Evolutionary conservation across 1,284 basidiomycete species (phyloP).

Genomic region (Irpex sp.): DNA sequence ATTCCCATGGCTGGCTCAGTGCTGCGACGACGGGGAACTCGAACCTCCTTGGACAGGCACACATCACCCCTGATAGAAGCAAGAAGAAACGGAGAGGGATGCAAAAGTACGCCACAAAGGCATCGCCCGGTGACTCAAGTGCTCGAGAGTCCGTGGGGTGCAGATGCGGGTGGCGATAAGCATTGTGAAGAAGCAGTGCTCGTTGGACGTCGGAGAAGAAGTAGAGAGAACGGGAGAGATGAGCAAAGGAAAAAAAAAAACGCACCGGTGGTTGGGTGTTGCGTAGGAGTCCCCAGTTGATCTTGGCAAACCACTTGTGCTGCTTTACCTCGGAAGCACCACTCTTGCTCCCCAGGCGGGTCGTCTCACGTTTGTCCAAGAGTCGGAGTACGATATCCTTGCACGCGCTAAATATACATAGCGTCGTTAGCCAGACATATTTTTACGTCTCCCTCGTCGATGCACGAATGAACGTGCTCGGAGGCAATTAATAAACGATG

Average conservation of each 20-base stretch:
- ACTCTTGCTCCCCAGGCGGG: conserved; percentile 83
- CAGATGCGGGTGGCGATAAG: not conserved
- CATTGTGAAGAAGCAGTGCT: not conserved
- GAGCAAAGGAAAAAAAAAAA: conserved; percentile 23
- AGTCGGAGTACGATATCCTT: conserved; percentile 87
- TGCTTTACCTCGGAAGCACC: conserved; percentile 98
- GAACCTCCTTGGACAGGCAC: not conserved
- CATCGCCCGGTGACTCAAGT: not conserved
- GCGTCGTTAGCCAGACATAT: not conserved
- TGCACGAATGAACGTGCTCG: not conserved
- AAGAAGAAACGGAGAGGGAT: not conserved
- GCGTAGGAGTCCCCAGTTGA: conserved; percentile 95
- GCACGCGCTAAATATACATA: conserved; percentile 51
- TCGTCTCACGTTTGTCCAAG: conserved; percentile 90
- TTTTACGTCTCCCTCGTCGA: not conserved
- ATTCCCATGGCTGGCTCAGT: not conserved
- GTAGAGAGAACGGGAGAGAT: not conserved
- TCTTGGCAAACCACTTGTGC: conserved; percentile 96
- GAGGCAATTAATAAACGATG: not conserved
- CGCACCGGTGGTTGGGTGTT: conserved; percentile 90
- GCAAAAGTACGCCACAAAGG: conserved; percentile 7
- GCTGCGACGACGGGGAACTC: too few relatives aligned
- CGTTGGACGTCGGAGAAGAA: not conserved
- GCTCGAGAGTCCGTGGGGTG: not conserved
- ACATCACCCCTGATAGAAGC: not conserved